Conservation (phyloP, 2,329 filamentous ascomycete species). For the Sordariomycetes sp. region DNA sequence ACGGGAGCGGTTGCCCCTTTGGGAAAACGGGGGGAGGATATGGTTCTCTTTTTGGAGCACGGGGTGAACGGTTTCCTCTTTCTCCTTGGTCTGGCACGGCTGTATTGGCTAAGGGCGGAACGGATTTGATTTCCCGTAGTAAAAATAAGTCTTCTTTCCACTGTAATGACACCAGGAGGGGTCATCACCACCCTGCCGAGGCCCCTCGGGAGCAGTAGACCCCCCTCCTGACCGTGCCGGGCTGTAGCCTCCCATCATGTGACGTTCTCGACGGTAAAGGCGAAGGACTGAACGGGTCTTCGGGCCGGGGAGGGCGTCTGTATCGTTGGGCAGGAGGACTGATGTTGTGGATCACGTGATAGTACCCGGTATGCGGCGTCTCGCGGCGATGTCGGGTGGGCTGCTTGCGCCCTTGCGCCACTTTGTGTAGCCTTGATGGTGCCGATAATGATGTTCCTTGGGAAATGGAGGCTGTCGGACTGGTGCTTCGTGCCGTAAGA, state of each 20-base stretch:
- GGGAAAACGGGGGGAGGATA: slow-evolving; percentile 4
- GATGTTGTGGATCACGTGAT: background rate
- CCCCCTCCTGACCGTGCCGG: background rate
- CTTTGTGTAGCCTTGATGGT: background rate
- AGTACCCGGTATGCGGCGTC: background rate
- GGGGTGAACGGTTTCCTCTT: background rate
- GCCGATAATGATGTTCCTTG: background rate
- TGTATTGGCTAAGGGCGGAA: slow-evolving; percentile 1
- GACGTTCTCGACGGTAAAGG: background rate
- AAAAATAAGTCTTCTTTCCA: background rate
- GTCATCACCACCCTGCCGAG: background rate
- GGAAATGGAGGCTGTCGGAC: background rate
- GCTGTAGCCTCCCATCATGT: background rate
- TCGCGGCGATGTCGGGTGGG: background rate
- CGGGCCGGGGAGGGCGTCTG: background rate
- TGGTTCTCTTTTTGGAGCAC: slow-evolving; percentile 1
- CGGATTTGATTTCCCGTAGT: slow-evolving; percentile 1
- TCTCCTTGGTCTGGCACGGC: background rate
- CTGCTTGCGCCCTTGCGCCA: background rate
- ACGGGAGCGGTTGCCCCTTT: background rate
- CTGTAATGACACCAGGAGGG: background rate
- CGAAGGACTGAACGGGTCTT: background rate
- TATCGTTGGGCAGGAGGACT: background rate
- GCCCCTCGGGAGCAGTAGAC: background rate
- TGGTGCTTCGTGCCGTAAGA: too few relatives aligned